Conservation (phyloP, 148 eudicot genomes). For the Simmondsia chinensis region DNA sequence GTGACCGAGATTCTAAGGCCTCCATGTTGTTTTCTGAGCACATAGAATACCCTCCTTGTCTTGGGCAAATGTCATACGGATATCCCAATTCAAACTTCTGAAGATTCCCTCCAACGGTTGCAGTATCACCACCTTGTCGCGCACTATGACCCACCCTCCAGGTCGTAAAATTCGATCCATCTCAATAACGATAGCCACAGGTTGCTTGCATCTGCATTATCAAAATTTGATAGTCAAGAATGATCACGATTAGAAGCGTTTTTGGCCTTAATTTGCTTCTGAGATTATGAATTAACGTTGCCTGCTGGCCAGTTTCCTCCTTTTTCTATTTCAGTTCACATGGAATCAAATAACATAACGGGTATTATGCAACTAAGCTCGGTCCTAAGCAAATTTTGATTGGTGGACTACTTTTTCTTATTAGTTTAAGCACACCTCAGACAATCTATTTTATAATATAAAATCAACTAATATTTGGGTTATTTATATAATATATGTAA, state of each 20-base stretch:
- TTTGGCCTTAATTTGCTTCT: no score
- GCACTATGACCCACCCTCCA: slow-evolving; percentile 78
- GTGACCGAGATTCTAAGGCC: slow-evolving; percentile 63
- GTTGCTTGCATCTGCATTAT: slow-evolving; percentile 70
- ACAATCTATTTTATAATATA: no score
- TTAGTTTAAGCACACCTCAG: no score
- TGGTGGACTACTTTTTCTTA: no score
- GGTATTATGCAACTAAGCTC: no score
- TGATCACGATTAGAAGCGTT: neutral
- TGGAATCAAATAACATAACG: no score
- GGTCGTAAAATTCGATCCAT: slow-evolving; percentile 84
- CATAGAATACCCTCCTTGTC: slow-evolving; percentile 79
- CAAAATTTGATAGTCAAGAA: neutral
- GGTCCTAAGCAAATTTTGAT: no score
- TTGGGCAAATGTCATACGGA: slow-evolving; percentile 73
- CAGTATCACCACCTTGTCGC: slow-evolving; percentile 74
- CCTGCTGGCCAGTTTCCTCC: no score
- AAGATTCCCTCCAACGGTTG: slow-evolving; percentile 70
- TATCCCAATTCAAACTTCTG: slow-evolving; percentile 85
- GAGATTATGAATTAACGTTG: no score
- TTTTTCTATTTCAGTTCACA: no score
- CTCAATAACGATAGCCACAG: slow-evolving; percentile 71
- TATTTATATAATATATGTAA: no score
- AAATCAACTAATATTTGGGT: no score
- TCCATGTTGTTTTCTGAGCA: slow-evolving; percentile 77